These are phyloP conservation scores for Chenopodium suecicum DNA, from an alignment of 148 eudicot species.

Conservation along the genomic window DNA sequence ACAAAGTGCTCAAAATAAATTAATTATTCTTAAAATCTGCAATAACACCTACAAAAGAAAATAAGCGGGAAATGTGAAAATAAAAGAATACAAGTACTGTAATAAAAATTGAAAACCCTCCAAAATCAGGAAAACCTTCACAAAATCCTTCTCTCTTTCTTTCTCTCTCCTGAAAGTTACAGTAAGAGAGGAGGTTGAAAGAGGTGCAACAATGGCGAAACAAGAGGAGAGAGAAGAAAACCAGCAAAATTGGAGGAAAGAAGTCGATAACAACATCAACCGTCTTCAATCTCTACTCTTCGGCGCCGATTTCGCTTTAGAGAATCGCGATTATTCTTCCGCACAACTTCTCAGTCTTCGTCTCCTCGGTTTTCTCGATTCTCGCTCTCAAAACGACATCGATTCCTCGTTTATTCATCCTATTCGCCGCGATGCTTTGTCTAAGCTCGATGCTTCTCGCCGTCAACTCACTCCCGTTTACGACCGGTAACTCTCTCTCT, in stretches of 20 bases:
- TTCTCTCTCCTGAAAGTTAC: not conserved
- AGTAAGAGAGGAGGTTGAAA: not conserved
- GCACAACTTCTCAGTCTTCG: conserved; percentile 69
- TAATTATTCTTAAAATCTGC: not conserved
- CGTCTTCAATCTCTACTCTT: conserved; percentile 81
- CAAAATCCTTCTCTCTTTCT: not conserved
- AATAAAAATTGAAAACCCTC: not conserved
- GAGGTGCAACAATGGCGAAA: conserved; percentile 31
- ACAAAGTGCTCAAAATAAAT: not conserved
- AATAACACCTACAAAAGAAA: not conserved
- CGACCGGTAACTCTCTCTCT: conserved; percentile 55
- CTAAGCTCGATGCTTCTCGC: conserved; percentile 61
- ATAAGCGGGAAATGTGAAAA: conserved; percentile 13
- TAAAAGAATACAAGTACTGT: too few species aligned
- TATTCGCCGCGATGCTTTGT: conserved; percentile 64
- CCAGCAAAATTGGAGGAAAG: conserved; percentile 62
- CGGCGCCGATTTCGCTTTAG: conserved; percentile 66
- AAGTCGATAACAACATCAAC: conserved; percentile 65
- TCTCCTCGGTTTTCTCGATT: conserved; percentile 90
- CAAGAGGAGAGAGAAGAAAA: conserved; percentile 33
- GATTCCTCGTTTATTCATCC: conserved; percentile 70
- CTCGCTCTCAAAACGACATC: conserved; percentile 43
- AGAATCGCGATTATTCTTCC: conserved; percentile 53
- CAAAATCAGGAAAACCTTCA: not conserved
- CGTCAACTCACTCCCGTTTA: conserved; percentile 50